Evolutionary conservation across 495 filamentous ascomycete species (phyloP), one percentile per base, ranked within the genome.

Genomic region (Neurospora sp.): DNA sequence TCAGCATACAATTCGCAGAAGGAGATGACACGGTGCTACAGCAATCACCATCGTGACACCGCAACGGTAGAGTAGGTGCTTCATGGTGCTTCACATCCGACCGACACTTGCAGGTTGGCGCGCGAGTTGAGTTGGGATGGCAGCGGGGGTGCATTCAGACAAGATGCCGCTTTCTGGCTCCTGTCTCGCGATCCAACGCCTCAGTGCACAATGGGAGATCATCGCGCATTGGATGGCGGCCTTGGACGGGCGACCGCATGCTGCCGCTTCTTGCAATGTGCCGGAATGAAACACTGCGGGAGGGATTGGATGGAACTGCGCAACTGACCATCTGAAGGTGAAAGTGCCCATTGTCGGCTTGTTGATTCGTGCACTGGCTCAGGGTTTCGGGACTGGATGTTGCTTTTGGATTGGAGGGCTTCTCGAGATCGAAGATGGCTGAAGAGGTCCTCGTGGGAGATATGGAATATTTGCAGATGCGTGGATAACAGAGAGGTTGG

Each of bases 241-340:
- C 27, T 10, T 66, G 39, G 70, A 42, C 41, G 48, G 39, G 27
- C 54, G 27, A 41, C 70, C 23, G n/a, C 70, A 39, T 41, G 70
- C 40, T 39, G 70, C 9, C 39, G 14, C 42, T n/a, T 10, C 70
- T 39, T 39, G 37, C 23, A 54, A 71, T 27, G 39, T 71, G 39
- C 70, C 20, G 39, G 70, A 48, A 71, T 41, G 70, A n/a, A 46
- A 71, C 37, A 31, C 39, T 31, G 39, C 31, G 39, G 70, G 42
- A 66, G 70, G 44, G 20, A 69, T 23, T 18, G 23, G 69, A 23
- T 69, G 46, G 59, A 71, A 71, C 27, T 31, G 74, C 39, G 44
- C 11, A 44, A 85, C 86, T 76, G 77, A 88, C 86, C 86, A 88
- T 76, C 83, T 86, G 80, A 88, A 88, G 10, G 82, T 80, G 74